Evolutionary conservation across 169 alveolate species (phyloP), one percentile per base, ranked within the genome.

Genomic region (Plasmodium berghei): DNA sequence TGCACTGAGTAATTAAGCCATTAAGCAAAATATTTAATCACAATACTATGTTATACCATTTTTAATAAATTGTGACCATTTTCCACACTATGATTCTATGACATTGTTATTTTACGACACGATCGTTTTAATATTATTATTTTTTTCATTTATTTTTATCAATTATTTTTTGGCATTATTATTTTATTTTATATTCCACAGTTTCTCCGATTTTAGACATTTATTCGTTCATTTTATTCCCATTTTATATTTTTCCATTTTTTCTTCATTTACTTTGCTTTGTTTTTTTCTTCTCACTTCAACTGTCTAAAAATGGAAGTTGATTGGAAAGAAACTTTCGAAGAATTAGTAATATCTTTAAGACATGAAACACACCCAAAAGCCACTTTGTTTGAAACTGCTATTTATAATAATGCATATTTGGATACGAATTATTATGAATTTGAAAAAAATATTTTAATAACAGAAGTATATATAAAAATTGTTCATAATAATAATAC

Each of bases 281-380:
- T 28, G 40, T 40, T 22, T 34, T 52, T 20, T 20, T 16, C 55
- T 45, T 28, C 16, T 24, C 40, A 20, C 69, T 9, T 61, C 24
- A 24, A 24, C 62, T 49, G 14, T 26, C 26, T n/a, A 18, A 62
- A 64, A 52, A 74, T 74, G 88, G 73, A 74, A 20, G 55, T 74
- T 20, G 48, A 55, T 52, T 74, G 88, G 88, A 74, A 45, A 26
- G 88, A 74, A 74, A 63, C 61, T 55, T 74, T 74, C 34, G 74
- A 74, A 26, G 45, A 64, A 48, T 54, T 74, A 24, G 74, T 61
- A 55, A 74, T 74, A 45, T 61, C 54, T 18, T 40, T 74, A 67
- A 74, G 26, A 61, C 61, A 74, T 28, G 73, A 58, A 74, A 10
- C 24, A 40, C 6, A 24, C 34, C 0, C 66, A 46, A 61, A 42